Base-by-base conservation (phyloP, 2,329 filamentous ascomycete genomes). In the Phaeosphaeriaceae sp. region DNA sequence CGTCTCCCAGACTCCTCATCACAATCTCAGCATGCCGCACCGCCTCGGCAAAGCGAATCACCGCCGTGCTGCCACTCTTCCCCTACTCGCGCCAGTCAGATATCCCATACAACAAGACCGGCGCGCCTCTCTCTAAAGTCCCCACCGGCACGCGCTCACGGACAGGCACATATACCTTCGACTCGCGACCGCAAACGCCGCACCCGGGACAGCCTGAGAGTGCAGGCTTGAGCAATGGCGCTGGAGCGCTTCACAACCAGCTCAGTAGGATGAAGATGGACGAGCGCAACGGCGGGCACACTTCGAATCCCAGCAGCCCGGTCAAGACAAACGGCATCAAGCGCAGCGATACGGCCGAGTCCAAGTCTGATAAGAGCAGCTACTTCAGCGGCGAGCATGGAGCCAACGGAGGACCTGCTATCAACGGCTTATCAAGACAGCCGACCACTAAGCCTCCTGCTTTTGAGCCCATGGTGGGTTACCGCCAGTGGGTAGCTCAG, bases 21-120 rank as follows among this genome's bases (percentile, higher is more conserved):
- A 97, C 95, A 82, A 94, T 98, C 70, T 96, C 92, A n/a, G 95
- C 95, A 61, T 98, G 95, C 87, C 96, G 97, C 81, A 90, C 91
- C 13, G 93, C 93, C 69, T 97, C 93, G 42, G 95, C 95, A 27
- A 92, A 91, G 78, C 87, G 92, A 70, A 93, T 99, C 71, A 98
- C 94, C 44, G 95, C 92, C 53, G 93, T 99, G 48, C 88, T 97
- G 48, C 95, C 95, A 41, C 85, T 98, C 54, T 99, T 99, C 80
- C 95, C 95, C 1, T 99, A 99, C 83, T 97, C 93, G 59, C 87
- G 95, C 71, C 95, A 99, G 78, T 94, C 92, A 66, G 95, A 99
- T 75, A 88, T 97, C 60, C 95, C 95, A 19, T 99, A 98, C 83
- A 96, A 97, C 83, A 98, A 98, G 82, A 83, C 88, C 42, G 95